A percentile compares a stretch with the other conserved stretches of the same genome.
Evolutionary conservation across 495 filamentous ascomycete genomes (phyloP).

Genomic region (Penicillium desertorum): DNA sequence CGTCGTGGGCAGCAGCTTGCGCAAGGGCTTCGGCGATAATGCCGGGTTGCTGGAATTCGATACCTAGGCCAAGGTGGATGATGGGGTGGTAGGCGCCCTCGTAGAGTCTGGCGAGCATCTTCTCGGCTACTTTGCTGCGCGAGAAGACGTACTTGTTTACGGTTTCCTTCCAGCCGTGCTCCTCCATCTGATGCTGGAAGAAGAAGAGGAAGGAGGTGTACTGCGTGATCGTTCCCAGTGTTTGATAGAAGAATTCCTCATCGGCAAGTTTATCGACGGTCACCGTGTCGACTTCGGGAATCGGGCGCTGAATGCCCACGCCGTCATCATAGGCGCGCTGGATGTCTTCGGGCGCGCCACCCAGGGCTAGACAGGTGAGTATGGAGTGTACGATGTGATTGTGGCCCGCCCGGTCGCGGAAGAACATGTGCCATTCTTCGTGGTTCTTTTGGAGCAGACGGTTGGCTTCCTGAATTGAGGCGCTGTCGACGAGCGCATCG

Average conservation of each 20-base stretch:
- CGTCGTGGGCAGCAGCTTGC: constrained; percentile 34
- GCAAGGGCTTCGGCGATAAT: constrained; percentile 41
- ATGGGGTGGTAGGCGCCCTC: constrained; percentile 36
- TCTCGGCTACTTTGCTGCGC: constrained; percentile 25
- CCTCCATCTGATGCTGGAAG: constrained; percentile 34
- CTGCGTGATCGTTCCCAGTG: constrained; percentile 11
- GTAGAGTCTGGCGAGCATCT: constrained; percentile 28
- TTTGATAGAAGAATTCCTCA: constrained; percentile 19
- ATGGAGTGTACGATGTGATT: constrained; percentile 1
- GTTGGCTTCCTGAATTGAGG: too few relatives aligned
- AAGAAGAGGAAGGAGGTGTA: constrained; percentile 38
- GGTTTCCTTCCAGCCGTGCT: constrained; percentile 24
- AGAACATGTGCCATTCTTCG: too few relatives aligned
- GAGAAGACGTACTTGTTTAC: constrained; percentile 33
- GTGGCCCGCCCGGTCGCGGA: too few relatives aligned
- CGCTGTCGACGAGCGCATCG: too few relatives aligned
- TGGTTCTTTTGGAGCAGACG: too few relatives aligned
- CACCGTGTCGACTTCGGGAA: constrained; percentile 7
- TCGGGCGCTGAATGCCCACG: neutral
- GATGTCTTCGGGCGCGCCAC: neutral
- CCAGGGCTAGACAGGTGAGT: neutral
- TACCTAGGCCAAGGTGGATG: constrained; percentile 42
- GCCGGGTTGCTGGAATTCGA: constrained; percentile 39
- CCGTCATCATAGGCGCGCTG: neutral
- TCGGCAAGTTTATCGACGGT: constrained; percentile 18